These are phyloP conservation scores for Pseudogymnoascus sp. DNA, from an alignment of 2,329 filamentous ascomycete species.

Conservation along the genomic window DNA sequence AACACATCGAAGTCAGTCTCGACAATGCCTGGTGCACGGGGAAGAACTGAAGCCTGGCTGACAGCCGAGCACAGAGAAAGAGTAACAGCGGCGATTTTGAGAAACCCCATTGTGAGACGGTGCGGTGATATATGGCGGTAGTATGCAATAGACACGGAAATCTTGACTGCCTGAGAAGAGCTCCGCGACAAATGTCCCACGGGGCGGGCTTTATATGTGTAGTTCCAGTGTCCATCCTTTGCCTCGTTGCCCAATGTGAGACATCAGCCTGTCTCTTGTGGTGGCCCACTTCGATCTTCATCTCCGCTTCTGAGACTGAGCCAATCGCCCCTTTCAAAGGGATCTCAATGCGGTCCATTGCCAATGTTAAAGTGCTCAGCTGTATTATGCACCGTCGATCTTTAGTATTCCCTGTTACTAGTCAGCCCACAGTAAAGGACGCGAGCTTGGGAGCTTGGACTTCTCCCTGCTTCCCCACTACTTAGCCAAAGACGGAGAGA, in stretches of 20 bases:
- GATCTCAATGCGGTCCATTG: background rate
- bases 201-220: background rate
- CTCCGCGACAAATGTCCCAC: background rate
- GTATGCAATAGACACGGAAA: background rate
- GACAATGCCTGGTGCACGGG: background rate
- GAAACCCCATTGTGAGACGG: conserved; percentile 2
- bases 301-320: background rate
- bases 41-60: conserved; percentile 1
- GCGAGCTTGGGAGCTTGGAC: background rate
- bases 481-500: background rate
- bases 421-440: background rate
- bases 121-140: background rate
- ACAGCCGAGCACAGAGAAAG: background rate
- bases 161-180: background rate
- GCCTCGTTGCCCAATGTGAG: background rate
- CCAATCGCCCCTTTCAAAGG: background rate
- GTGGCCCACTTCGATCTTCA: background rate
- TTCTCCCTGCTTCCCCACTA: background rate
- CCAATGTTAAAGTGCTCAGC: background rate
- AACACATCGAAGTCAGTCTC: conserved; percentile 24
- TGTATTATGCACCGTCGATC: background rate
- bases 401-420: background rate
- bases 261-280: background rate
- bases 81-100: background rate
- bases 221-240: background rate